Conservation (phyloP, 148 eudicot species). For the Rheum nobile region DNA sequence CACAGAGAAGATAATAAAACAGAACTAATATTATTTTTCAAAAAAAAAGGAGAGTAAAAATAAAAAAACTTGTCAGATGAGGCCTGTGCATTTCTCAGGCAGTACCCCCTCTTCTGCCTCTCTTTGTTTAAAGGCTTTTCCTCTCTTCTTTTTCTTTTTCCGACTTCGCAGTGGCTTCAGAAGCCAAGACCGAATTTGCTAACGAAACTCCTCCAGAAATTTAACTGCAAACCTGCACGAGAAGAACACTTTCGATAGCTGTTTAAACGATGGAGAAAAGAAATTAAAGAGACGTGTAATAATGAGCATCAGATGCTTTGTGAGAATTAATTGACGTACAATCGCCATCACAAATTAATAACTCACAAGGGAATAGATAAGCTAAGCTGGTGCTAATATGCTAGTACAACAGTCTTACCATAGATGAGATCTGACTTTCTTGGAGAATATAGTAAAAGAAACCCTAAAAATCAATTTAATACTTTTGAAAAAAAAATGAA, state of each 20-base stretch:
- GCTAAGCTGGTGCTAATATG: not conserved
- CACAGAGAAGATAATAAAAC: slow-evolving; percentile 1
- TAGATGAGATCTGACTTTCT: slow-evolving; percentile 6
- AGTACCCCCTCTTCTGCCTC: slow-evolving; percentile 6
- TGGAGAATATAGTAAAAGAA: not conserved
- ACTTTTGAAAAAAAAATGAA: not conserved
- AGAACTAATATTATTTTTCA: not conserved
- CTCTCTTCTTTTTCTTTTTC: not conserved
- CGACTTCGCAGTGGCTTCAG: slow-evolving; percentile 29
- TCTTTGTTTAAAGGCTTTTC: slow-evolving; percentile 21
- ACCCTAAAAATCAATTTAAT: not conserved
- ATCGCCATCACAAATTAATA: not conserved
- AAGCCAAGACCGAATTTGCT: slow-evolving; percentile 28
- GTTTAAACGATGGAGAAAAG: not conserved
- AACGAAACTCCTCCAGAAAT: slow-evolving; percentile 7
- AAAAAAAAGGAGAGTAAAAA: not conserved
- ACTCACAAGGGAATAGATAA: not conserved
- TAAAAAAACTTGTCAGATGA: slow-evolving; percentile 6
- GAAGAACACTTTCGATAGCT: not conserved
- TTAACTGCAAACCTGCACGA: not conserved
- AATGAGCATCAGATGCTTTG: not conserved
- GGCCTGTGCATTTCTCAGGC: slow-evolving; percentile 13
- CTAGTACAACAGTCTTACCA: not conserved
- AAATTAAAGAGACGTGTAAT: not conserved
- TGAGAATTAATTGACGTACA: not conserved